A percentile compares a stretch with the other conserved stretches of the same genome.
phyloP scores from a whole-genome alignment of 805 yeast genomes.

The Zygotorulaspora danielsina region DNA sequence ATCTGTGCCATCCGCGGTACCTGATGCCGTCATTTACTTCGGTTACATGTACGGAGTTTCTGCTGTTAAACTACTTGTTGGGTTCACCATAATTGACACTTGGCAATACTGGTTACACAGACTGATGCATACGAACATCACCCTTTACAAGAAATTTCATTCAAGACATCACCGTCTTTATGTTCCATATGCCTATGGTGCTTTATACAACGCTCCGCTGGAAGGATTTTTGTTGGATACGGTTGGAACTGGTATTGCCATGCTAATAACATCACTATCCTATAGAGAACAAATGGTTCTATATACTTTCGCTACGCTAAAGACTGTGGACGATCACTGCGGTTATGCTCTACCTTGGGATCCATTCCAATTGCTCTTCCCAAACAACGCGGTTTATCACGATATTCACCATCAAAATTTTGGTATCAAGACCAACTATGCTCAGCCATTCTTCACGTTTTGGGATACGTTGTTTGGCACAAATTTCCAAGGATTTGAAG shows the following conservation, averaged over 20 bases:
- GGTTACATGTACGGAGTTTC: conserved; percentile 65
- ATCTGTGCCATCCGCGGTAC: conserved; percentile 37
- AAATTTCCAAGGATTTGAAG: conserved; percentile 59
- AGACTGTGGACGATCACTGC: conserved; percentile 97
- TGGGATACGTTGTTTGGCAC: conserved; percentile 82
- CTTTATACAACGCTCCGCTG: conserved; percentile 86
- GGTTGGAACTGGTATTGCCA: conserved; percentile 83
- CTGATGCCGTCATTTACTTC: conserved; percentile 46
- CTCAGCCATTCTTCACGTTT: conserved; percentile 93
- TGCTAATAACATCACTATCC: conserved; percentile 54
- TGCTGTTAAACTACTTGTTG: conserved; percentile 48
- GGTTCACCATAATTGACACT: conserved; percentile 76
- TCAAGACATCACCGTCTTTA: conserved; percentile 92
- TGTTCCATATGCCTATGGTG: conserved; percentile 96
- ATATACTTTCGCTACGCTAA: conserved; percentile 85
- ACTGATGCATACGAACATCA: conserved; percentile 77
- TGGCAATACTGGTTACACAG: conserved; percentile 96
- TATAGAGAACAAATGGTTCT: conserved; percentile 74
- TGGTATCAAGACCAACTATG: conserved; percentile 88
- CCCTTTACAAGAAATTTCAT: conserved; percentile 75
- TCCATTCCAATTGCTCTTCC: conserved; percentile 84
- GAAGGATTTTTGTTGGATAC: conserved; percentile 94
- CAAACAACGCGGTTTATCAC: conserved; percentile 92
- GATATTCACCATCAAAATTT: conserved; percentile 97
- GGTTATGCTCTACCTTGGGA: conserved; percentile 95